Conservation (phyloP, 306 rosid genomes). For the Cicer judaicum region DNA sequence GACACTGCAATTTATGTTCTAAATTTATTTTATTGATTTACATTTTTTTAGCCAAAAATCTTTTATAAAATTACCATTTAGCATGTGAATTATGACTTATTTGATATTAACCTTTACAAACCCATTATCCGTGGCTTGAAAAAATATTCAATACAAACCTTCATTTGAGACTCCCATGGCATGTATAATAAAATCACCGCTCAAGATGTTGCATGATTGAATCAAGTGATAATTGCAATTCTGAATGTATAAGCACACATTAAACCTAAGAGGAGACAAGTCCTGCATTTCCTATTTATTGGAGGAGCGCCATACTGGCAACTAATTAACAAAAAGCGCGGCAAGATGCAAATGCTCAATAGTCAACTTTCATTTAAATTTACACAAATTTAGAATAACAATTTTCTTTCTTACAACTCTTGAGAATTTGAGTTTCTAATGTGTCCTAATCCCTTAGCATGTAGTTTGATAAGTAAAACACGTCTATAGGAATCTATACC, state of each 20-base stretch:
- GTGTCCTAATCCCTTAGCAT: too few relatives aligned
- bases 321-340: background rate
- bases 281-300: background rate
- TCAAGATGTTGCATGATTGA: constrained; percentile 2
- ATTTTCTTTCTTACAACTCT: too few relatives aligned
- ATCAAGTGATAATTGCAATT: background rate
- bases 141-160: background rate
- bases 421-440: too few relatives aligned
- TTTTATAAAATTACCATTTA: constrained; percentile 10
- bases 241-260: background rate
- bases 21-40: constrained; percentile 24
- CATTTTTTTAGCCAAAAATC: constrained; percentile 10
- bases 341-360: background rate
- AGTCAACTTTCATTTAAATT: constrained; percentile 8
- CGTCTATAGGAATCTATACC: background rate
- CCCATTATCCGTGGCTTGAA: constrained; percentile 10
- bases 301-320: constrained; percentile 2
- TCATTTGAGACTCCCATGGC: background rate
- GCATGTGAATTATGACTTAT: background rate
- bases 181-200: background rate
- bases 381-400: background rate
- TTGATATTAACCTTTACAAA: constrained; percentile 19
- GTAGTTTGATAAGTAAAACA: too few relatives aligned
- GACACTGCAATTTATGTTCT: constrained; percentile 2
- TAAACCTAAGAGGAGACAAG: constrained; percentile 21